These are phyloP conservation scores for Coffea eugenioides DNA, from an alignment of 257 asterid species.

Conservation along the genomic window DNA sequence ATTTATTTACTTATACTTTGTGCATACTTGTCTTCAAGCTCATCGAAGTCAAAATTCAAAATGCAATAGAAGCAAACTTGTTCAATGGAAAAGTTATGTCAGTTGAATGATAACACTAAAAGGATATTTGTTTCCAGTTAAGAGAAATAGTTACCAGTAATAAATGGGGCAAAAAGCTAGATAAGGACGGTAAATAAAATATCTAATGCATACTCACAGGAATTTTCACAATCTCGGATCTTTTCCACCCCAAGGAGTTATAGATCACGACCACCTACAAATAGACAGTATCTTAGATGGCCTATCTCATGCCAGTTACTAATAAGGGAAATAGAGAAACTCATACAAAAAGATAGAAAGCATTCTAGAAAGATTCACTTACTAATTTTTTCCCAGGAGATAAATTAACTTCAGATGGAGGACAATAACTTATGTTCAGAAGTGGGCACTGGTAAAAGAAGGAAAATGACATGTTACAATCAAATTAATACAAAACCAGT, in stretches of 20 bases:
- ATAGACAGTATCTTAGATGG: constrained; percentile 7
- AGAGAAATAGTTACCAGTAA: background rate
- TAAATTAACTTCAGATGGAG: constrained; percentile 78
- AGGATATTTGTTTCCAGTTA: background rate
- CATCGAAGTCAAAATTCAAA: background rate
- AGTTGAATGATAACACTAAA: background rate
- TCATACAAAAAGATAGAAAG: background rate
- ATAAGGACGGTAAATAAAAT: background rate
- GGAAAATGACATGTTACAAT: background rate
- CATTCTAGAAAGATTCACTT: constrained; percentile 24
- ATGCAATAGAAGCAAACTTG: background rate
- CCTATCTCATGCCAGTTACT: background rate
- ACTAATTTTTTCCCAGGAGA: constrained; percentile 67
- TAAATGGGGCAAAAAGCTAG: background rate
- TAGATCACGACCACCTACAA: constrained; percentile 77
- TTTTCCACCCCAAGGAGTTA: constrained; percentile 90
- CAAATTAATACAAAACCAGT: background rate
- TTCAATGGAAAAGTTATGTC: background rate
- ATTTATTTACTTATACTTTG: background rate
- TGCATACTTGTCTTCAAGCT: background rate
- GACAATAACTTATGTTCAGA: constrained; percentile 83
- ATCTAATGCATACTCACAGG: constrained; percentile 61
- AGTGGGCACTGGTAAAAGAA: constrained; percentile 75
- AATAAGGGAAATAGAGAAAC: background rate
- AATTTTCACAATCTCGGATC: constrained; percentile 70